A percentile compares a stretch with the other conserved stretches of the same genome.
phyloP scores from a whole-genome alignment of 352 stramenopile genomes.

The Phytophthora rubi region DNA sequence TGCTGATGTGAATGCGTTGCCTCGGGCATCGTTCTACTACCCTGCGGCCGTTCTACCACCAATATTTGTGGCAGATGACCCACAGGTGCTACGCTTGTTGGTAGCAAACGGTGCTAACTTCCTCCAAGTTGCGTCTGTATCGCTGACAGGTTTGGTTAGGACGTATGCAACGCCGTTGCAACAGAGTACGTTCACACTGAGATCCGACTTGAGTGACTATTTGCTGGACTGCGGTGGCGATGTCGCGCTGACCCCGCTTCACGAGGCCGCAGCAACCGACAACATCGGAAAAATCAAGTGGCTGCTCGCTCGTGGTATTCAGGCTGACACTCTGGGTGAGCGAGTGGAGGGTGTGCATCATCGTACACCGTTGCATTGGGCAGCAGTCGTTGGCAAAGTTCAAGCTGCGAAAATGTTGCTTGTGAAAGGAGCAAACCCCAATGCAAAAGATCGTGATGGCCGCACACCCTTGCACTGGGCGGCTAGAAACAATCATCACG shows the following conservation, averaged over 20 bases:
- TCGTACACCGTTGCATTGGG: constrained; percentile 79
- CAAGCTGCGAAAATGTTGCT: constrained; percentile 49
- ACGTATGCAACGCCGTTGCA: constrained; percentile 64
- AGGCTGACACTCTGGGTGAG: constrained; percentile 65
- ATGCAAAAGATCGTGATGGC: constrained; percentile 63
- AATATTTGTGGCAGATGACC: constrained; percentile 81
- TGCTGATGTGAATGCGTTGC: constrained; percentile 66
- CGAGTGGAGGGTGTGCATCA: constrained; percentile 63
- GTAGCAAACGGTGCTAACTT: constrained; percentile 72
- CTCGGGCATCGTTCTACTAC: constrained; percentile 75
- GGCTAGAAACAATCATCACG: constrained; percentile 65
- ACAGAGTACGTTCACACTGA: constrained; percentile 69
- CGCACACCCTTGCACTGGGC: constrained; percentile 83
- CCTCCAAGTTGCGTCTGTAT: constrained; percentile 60
- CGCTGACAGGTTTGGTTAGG: constrained; percentile 46
- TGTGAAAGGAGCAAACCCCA: constrained; percentile 51
- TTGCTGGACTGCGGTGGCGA: constrained; percentile 73
- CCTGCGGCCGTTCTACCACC: constrained; percentile 58
- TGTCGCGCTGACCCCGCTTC: constrained; percentile 77
- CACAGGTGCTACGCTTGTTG: constrained; percentile 70
- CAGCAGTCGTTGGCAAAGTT: constrained; percentile 60
- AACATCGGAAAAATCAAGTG: constrained; percentile 49
- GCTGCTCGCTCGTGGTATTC: constrained; percentile 49
- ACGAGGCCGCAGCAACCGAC: constrained; percentile 68
- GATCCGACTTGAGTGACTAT: constrained; percentile 67